phyloP scores from a whole-genome alignment of 2,329 filamentous ascomycete species.

The Fusarium oxysporum region DNA sequence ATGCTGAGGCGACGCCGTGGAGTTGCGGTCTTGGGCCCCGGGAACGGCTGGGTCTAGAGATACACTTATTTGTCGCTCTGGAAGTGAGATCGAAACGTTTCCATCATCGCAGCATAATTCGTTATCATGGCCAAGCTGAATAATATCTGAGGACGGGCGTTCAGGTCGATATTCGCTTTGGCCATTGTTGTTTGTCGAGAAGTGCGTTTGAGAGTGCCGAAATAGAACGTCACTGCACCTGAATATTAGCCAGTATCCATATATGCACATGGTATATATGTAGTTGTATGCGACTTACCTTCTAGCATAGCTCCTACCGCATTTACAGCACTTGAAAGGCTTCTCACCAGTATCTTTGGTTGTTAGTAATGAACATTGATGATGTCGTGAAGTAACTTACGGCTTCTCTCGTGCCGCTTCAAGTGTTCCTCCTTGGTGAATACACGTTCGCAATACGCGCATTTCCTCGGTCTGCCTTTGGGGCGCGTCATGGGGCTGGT shows the following conservation, averaged over 20 bases:
- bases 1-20: too few relatives aligned
- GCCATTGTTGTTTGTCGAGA: background rate
- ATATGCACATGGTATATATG: background rate
- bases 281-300: background rate
- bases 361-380: background rate
- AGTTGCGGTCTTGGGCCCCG: background rate
- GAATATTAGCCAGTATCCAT: background rate
- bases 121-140: background rate
- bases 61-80: background rate
- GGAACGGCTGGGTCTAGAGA: background rate
- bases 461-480: slow-evolving; percentile 1
- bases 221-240: slow-evolving; percentile 10
- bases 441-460: slow-evolving; percentile 15
- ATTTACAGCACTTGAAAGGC: slow-evolving; percentile 12
- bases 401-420: slow-evolving; percentile 17
- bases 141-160: background rate
- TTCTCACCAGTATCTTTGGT: slow-evolving; percentile 13
- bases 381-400: background rate
- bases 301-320: slow-evolving; percentile 11
- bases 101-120: background rate
- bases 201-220: slow-evolving; percentile 15
- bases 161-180: background rate
- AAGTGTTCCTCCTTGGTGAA: slow-evolving; percentile 24
- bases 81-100: too few relatives aligned
- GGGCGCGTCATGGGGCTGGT: background rate